phyloP scores from a whole-genome alignment of 2,329 filamentous ascomycete genomes.

The Aspergillus sp. region DNA sequence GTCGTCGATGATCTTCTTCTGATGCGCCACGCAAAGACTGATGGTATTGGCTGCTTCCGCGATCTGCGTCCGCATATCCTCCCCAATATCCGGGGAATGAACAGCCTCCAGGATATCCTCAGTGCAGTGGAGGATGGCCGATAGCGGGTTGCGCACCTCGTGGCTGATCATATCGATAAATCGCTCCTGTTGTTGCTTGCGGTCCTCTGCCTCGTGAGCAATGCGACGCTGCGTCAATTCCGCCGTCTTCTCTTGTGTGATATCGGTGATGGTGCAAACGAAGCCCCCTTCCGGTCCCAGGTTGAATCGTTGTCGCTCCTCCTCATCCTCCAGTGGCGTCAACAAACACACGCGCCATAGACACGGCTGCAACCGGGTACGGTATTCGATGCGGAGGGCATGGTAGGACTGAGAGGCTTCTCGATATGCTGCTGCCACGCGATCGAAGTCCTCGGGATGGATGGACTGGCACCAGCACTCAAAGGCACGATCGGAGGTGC shows the following conservation, averaged over 20 bases:
- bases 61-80: conserved; percentile 57
- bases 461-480: conserved; percentile 23
- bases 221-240: conserved; percentile 77
- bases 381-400: conserved; percentile 29
- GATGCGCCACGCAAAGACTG: conserved; percentile 74
- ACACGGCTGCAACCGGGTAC: conserved; percentile 14
- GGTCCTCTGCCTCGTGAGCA: conserved; percentile 77
- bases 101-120: conserved; percentile 46
- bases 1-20: conserved; percentile 77
- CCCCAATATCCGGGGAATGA: conserved; percentile 3
- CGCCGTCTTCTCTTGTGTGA: conserved; percentile 81
- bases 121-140: conserved; percentile 60
- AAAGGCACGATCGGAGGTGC: conserved; percentile 6
- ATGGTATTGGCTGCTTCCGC: conserved; percentile 78
- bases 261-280: conserved; percentile 68
- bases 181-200: conserved; percentile 77
- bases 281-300: conserved; percentile 15
- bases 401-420: background rate
- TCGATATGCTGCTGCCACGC: conserved; percentile 17
- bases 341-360: conserved; percentile 26
- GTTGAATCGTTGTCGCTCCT: conserved; percentile 15
- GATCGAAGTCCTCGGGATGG: conserved; percentile 22
- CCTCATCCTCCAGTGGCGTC: conserved; percentile 12
- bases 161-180: conserved; percentile 73
- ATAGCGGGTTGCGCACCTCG: conserved; percentile 60